Evolutionary conservation across 345 rosid genomes (phyloP).

Genomic region (Eucalyptus tenuipes): DNA sequence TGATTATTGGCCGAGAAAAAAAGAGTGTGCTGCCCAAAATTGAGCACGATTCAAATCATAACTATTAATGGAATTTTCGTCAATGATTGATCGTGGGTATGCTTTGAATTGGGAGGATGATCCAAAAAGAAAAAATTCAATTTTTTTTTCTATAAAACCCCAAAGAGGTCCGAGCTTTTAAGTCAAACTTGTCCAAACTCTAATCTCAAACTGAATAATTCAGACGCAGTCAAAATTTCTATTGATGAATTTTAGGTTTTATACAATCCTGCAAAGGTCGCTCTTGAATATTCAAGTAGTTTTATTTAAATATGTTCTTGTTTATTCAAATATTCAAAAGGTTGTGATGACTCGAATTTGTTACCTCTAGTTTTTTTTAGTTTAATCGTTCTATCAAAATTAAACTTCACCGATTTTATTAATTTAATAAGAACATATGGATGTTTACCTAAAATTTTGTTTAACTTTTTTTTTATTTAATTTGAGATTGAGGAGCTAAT

Average conservation of each 20-base stretch:
- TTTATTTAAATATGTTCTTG: not conserved
- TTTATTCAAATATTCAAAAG: not conserved
- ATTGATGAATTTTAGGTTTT: no score
- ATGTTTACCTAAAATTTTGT: not conserved
- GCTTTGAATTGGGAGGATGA: not conserved
- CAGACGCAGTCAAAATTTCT: not conserved
- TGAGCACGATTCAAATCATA: not conserved
- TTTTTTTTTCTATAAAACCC: not conserved
- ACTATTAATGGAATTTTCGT: not conserved
- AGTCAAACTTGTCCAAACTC: not conserved
- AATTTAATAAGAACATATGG: not conserved
- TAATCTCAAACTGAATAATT: not conserved
- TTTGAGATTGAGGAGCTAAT: not conserved
- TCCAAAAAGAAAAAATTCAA: rapidly evolving
- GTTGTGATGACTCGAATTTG: not conserved
- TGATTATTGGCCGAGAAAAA: not conserved
- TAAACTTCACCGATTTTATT: not conserved
- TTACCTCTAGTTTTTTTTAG: rapidly evolving
- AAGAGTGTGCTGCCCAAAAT: not conserved
- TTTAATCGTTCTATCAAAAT: not conserved
- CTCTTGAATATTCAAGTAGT: not conserved
- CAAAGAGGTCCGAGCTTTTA: not conserved
- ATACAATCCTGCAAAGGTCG: not conserved
- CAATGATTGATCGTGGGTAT: rapidly evolving
- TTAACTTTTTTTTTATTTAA: no score